Evolutionary conservation across 306 rosid genomes (phyloP).

Genomic region (Nissolia schottii): DNA sequence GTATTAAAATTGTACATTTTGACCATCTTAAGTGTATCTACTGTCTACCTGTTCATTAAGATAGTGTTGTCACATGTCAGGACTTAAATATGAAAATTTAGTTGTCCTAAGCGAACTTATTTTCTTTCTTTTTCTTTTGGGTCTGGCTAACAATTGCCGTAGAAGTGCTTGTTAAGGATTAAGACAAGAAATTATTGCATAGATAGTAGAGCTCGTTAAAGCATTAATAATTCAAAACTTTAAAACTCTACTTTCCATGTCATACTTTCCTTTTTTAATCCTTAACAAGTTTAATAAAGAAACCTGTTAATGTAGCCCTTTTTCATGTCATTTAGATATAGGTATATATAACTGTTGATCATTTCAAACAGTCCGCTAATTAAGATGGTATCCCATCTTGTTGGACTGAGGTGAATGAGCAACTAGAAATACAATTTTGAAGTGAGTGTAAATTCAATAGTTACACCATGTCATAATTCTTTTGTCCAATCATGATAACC

Average conservation of each 20-base stretch:
- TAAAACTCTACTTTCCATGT: neutral
- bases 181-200: neutral
- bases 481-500: neutral
- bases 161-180: neutral
- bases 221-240: neutral
- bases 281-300: neutral
- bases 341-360: neutral
- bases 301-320: neutral
- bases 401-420: slow-evolving; percentile 1
- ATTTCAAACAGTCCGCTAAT: neutral
- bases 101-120: neutral
- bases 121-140: neutral
- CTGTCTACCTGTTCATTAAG: slow-evolving; percentile 10
- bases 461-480: neutral
- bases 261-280: neutral
- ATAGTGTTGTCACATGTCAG: neutral
- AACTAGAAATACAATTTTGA: neutral
- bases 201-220: neutral
- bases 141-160: neutral
- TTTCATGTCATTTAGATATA: neutral
- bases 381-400: slow-evolving; percentile 11
- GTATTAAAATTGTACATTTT: slow-evolving; percentile 1
- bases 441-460: neutral
- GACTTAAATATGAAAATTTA: neutral
- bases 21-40: slow-evolving; percentile 6